phyloP scores from a whole-genome alignment of 2,329 filamentous ascomycete species.

The Colletotrichum sp. region DNA sequence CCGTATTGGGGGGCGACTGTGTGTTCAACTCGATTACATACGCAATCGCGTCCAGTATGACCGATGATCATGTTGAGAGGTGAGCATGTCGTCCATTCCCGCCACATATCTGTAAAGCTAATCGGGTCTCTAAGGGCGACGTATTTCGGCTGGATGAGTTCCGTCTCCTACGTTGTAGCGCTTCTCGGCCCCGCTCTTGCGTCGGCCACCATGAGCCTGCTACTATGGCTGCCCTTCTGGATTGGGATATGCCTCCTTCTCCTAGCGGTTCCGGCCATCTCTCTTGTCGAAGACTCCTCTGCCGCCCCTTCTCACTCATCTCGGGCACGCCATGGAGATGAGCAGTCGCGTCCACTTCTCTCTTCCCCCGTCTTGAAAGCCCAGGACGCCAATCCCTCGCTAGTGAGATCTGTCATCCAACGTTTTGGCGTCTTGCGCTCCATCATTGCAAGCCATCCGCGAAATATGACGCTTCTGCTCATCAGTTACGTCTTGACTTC shows the following conservation, averaged over 20 bases:
- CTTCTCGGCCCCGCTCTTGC: conserved; percentile 52
- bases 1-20: conserved; percentile 53
- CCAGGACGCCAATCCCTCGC: conserved; percentile 25
- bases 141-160: conserved; percentile 57
- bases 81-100: conserved; percentile 18
- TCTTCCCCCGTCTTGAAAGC: conserved; percentile 44
- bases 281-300: background rate
- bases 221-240: conserved; percentile 48
- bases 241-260: conserved; percentile 42
- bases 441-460: conserved; percentile 40
- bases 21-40: conserved; percentile 57
- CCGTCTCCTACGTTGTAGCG: conserved; percentile 50
- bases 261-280: conserved; percentile 35
- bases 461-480: conserved; percentile 48
- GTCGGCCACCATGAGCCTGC: conserved; percentile 47
- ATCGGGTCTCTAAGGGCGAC: conserved; percentile 39
- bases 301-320: background rate
- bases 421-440: conserved; percentile 31
- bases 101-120: background rate
- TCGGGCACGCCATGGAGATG: conserved; percentile 25
- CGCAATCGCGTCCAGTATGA: conserved; percentile 46
- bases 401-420: conserved; percentile 16
- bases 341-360: conserved; percentile 40
- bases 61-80: conserved; percentile 45
- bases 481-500: conserved; percentile 52